phyloP scores from a whole-genome alignment of 257 asterid species.

The Prunella vulgaris region DNA sequence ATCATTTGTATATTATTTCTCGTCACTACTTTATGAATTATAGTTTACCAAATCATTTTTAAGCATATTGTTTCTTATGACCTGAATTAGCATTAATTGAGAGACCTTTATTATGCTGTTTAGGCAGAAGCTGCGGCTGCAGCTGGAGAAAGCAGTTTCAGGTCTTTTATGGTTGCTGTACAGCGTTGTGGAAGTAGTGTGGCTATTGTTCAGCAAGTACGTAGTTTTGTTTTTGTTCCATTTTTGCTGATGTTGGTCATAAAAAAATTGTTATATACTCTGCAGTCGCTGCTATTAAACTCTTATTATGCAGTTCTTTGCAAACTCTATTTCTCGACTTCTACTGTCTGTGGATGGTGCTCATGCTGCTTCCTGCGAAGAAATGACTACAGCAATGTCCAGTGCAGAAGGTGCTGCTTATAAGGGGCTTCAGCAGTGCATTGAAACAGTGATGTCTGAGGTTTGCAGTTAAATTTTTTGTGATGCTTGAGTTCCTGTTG shows the following conservation, averaged over 20 bases:
- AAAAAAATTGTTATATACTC: not conserved
- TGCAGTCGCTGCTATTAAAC: slow-evolving; percentile 8
- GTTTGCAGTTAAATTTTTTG: slow-evolving; percentile 39
- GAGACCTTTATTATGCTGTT: slow-evolving; percentile 16
- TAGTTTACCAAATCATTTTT: slow-evolving; percentile 8
- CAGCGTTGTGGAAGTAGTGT: slow-evolving; percentile 99
- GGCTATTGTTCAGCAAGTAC: slow-evolving; percentile 98
- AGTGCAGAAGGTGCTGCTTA: slow-evolving; percentile 95
- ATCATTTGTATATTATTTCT: slow-evolving; percentile 1
- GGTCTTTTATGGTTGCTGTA: slow-evolving; percentile 96
- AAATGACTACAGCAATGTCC: slow-evolving; percentile 96
- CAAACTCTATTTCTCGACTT: slow-evolving; percentile 90
- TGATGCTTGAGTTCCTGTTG: not conserved
- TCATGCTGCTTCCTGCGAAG: slow-evolving; percentile 98
- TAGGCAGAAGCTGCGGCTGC: slow-evolving; percentile 99
- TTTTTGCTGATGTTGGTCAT: slow-evolving; percentile 8
- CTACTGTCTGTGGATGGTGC: slow-evolving; percentile 95
- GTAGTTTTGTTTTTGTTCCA: slow-evolving; percentile 19
- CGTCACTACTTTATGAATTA: not conserved
- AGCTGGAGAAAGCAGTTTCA: slow-evolving; percentile 98
- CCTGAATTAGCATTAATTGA: slow-evolving; percentile 3
- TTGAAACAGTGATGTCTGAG: slow-evolving; percentile 98
- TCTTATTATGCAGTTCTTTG: slow-evolving; percentile 65
- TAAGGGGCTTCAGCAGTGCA: slow-evolving; percentile 98
- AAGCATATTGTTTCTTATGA: not conserved